Evolutionary conservation across 2,329 filamentous ascomycete genomes (phyloP).

Genomic region (Colletotrichum siamense): DNA sequence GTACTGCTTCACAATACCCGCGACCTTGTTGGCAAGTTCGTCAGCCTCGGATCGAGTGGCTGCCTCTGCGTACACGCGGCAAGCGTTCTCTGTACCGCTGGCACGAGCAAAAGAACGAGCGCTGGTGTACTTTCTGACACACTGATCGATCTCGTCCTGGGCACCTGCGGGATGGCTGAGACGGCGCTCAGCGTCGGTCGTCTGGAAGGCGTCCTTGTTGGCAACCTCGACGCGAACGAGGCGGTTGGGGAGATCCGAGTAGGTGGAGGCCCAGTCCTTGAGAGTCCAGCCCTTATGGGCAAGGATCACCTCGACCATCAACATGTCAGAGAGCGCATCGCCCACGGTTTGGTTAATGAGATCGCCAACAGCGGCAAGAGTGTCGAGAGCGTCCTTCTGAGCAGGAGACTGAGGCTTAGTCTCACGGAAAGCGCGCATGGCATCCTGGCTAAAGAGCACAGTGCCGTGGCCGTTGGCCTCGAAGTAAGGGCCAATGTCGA

Average conservation of each 20-base stretch:
- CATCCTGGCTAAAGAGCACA: conserved; percentile 88
- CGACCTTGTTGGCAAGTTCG: conserved; percentile 85
- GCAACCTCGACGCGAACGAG: conserved; percentile 91
- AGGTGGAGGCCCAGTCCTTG: conserved; percentile 90
- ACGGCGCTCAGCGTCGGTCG: conserved; percentile 89
- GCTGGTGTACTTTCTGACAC: conserved; percentile 89
- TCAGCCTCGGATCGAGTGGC: conserved; percentile 88
- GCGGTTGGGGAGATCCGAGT: conserved; percentile 92
- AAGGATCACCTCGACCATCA: conserved; percentile 94
- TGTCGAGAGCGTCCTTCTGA: conserved; percentile 88
- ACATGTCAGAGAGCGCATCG: conserved; percentile 93
- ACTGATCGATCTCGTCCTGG: conserved; percentile 85
- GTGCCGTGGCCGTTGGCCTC: conserved; percentile 98
- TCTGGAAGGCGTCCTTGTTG: conserved; percentile 88
- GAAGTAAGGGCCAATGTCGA: conserved; percentile 97
- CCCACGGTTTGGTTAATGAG: conserved; percentile 98
- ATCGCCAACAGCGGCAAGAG: conserved; percentile 81
- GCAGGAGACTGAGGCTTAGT: conserved; percentile 88
- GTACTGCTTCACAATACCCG: conserved; percentile 72
- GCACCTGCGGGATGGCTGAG: conserved; percentile 80
- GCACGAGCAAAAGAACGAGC: conserved; percentile 91
- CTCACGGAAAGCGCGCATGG: conserved; percentile 77
- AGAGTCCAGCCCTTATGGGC: conserved; percentile 93
- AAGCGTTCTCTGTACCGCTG: conserved; percentile 94
- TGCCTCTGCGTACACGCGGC: conserved; percentile 95